Evolutionary conservation across 1,284 basidiomycete species (phyloP), one percentile per base, ranked within the genome.

Genomic region (Papiliotrema flavescens): DNA sequence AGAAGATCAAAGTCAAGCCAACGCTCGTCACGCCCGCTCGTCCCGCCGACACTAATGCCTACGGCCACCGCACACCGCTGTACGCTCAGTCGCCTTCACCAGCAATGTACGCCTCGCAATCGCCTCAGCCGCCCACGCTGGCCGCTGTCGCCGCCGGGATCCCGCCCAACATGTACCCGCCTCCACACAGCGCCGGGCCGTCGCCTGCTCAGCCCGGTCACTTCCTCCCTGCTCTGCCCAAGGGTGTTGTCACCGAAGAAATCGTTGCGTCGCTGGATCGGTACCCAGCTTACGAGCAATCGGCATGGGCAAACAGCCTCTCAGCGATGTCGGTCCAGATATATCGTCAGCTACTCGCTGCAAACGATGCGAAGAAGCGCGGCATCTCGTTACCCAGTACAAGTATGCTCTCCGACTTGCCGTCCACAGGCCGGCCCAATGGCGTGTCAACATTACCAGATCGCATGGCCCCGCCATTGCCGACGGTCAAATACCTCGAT

Each of bases 241-340:
- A 58, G 14, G 70, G 71, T 11, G 61, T 71, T 22, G 69, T 75
- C 15, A 73, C 67, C 2, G 72, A 72, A 41, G 72, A 74, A 35
- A 62, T 76, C 8, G 74, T 75, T 0, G 62, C 69, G 13, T 66
- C 63, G 1, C 60, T 76, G 3, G 56, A 62, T 22, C 63, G 67
- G 49, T 76, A 76, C 53, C 68, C 71, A 2, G 43, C 55, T 13
- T 60, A 67, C 41, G 73, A 75, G 49, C 70, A 70, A 56, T 63
- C 67, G 53, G 62, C 64, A 1, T 76, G 74, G 74, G 59, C 61
- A 8, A 54, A 57, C 13, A 62, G 67, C 1, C 62, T 76, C 0
- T 60, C 65, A 1, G 64, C 69, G 0, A 51, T 67, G 13, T 64
- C 62, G 7, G 51, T 66, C 54, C 56, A 61, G 26, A 59, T 69